A percentile compares a stretch with the other conserved stretches of the same genome.
Conservation (phyloP, 306 rosid species). For the Corylus heterophylla region DNA sequence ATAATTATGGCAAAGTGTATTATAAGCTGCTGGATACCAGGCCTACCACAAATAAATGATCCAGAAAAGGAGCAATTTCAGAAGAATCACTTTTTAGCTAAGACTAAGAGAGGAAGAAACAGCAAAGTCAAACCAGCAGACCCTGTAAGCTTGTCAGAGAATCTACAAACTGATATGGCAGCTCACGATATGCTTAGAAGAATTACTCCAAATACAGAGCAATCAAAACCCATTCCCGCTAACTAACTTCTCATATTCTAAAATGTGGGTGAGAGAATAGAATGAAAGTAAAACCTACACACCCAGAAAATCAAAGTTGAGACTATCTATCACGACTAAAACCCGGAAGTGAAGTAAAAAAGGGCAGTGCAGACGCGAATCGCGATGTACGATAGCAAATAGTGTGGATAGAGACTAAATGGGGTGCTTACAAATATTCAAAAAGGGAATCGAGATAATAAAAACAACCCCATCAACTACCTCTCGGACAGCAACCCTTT, state of each 20-base stretch:
- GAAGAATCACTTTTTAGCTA: slow-evolving; percentile 1
- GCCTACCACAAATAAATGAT: neutral
- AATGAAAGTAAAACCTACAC: slow-evolving; percentile 9
- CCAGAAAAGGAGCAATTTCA: slow-evolving; percentile 13
- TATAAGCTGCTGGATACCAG: slow-evolving; percentile 2
- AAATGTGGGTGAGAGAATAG: too few relatives aligned
- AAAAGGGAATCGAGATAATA: slow-evolving; percentile 35
- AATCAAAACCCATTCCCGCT: neutral
- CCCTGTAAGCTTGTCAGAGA: slow-evolving; percentile 16
- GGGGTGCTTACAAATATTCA: slow-evolving; percentile 25
- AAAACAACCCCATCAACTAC: slow-evolving; percentile 35
- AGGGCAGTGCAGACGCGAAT: slow-evolving; percentile 31
- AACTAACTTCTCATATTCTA: neutral
- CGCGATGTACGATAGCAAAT: slow-evolving; percentile 32
- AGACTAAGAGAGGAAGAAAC: slow-evolving; percentile 14
- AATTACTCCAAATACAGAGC: neutral
- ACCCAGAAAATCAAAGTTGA: slow-evolving; percentile 14
- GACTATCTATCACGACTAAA: slow-evolving; percentile 15
- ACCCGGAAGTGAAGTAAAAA: slow-evolving; percentile 29
- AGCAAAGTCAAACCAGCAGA: slow-evolving; percentile 25
- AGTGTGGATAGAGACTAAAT: slow-evolving; percentile 37
- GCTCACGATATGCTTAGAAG: neutral
- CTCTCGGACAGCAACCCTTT: slow-evolving; percentile 50
- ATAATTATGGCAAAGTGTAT: slow-evolving; percentile 12
- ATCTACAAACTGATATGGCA: slow-evolving; percentile 21